Evolutionary conservation across 164 flowering plant genomes (phyloP).

Genomic region (Piper longum): DNA sequence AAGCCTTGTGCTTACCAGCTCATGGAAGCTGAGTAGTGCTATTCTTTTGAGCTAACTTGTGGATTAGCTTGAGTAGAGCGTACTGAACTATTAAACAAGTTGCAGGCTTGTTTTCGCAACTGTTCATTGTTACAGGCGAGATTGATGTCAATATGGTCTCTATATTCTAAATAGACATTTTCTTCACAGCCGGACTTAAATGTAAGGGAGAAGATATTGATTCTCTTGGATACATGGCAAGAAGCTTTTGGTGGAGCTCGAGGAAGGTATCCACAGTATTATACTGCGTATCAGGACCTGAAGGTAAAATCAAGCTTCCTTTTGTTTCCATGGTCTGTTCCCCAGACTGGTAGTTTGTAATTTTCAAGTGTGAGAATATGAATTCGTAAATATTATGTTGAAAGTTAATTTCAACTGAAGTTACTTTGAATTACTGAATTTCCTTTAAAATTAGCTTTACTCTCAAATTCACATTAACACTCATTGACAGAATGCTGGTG

Average conservation of each 20-base stretch:
- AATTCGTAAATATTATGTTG: too few species aligned
- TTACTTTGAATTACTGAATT: too few species aligned
- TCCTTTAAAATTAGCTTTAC: background rate
- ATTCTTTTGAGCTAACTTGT: background rate
- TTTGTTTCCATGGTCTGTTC: background rate
- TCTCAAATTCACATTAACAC: background rate
- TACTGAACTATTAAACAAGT: background rate
- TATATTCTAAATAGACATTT: background rate
- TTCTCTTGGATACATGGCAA: slow-evolving; percentile 91
- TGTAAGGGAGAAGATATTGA: slow-evolving; percentile 81
- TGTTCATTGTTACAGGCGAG: background rate
- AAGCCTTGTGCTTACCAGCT: background rate
- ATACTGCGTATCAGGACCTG: slow-evolving; percentile 70
- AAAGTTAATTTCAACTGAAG: background rate
- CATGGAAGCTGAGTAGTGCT: background rate
- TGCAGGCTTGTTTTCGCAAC: background rate
- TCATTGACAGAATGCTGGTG: slow-evolving; percentile 41
- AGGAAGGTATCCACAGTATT: slow-evolving; percentile 80
- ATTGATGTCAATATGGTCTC: background rate
- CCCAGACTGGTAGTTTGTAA: background rate
- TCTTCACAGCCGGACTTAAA: slow-evolving; percentile 67
- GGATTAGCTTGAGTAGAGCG: background rate
- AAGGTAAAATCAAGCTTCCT: slow-evolving; percentile 23
- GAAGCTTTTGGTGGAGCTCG: slow-evolving; percentile 78
- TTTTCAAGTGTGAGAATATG: background rate